Evolutionary conservation across 2,329 filamentous ascomycete species (phyloP).

Genomic region (Ophiostoma triangulosporum): DNA sequence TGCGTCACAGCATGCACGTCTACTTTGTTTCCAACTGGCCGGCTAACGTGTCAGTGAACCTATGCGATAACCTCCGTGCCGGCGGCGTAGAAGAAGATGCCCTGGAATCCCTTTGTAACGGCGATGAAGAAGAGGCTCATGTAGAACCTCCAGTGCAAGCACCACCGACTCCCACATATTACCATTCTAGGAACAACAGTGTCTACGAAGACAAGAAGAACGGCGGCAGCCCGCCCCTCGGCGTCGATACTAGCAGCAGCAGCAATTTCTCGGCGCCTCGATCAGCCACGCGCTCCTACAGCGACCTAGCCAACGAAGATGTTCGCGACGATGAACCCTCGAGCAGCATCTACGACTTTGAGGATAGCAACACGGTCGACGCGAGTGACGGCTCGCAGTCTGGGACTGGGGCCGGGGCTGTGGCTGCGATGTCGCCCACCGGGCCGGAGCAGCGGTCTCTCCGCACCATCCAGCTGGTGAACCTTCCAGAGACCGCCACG

Average conservation of each 20-base stretch:
- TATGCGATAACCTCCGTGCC: slow-evolving; percentile 34
- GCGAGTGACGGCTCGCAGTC: neutral
- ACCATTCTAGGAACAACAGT: neutral
- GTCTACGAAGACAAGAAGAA: neutral
- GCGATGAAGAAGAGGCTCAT: slow-evolving; percentile 19
- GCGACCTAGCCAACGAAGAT: neutral
- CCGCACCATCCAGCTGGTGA: slow-evolving; percentile 49
- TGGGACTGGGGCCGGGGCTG: no score
- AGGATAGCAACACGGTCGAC: neutral
- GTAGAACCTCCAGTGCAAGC: neutral
- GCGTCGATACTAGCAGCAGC: neutral
- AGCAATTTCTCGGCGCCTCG: neutral
- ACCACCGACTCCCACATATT: neutral
- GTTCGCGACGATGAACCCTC: neutral
- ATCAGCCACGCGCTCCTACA: neutral
- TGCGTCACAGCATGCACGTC: slow-evolving; percentile 20
- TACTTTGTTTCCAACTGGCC: neutral
- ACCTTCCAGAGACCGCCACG: slow-evolving; percentile 47
- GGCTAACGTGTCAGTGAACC: slow-evolving; percentile 22
- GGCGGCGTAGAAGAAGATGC: slow-evolving; percentile 35
- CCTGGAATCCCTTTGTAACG: slow-evolving; percentile 22
- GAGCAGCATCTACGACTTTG: neutral
- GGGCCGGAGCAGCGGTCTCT: slow-evolving; percentile 10
- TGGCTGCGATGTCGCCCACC: neutral
- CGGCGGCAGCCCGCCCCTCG: neutral